Evolutionary conservation across 495 filamentous ascomycete species (phyloP).

Genomic region (Neurospora sp.): DNA sequence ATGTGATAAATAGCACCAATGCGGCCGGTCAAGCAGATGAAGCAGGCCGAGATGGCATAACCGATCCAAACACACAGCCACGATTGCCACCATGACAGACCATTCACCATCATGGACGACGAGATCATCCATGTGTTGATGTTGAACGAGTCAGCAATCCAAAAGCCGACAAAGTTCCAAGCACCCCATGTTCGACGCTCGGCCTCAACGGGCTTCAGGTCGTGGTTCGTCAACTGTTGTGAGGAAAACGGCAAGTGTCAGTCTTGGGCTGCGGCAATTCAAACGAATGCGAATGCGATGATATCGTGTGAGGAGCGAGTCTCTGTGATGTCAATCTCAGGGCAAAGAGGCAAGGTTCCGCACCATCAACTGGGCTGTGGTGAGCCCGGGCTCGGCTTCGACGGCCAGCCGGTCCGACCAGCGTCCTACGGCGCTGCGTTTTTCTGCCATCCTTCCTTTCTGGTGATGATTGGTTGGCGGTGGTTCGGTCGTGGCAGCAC

Average conservation of each 20-base stretch:
- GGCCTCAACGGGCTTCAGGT: constrained; percentile 84
- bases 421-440: constrained; percentile 9
- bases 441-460: constrained; percentile 2
- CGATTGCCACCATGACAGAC: constrained; percentile 91
- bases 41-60: constrained; percentile 64
- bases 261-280: background rate
- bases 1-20: constrained; percentile 89
- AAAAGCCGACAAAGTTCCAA: constrained; percentile 85
- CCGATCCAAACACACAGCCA: constrained; percentile 88
- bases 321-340: background rate
- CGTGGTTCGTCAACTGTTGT: constrained; percentile 65
- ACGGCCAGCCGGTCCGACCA: constrained; percentile 54
- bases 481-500: background rate
- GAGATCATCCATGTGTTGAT: constrained; percentile 99
- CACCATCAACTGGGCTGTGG: constrained; percentile 71
- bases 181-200: constrained; percentile 77
- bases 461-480: background rate
- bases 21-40: constrained; percentile 69
- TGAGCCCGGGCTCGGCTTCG: constrained; percentile 65
- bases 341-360: constrained; percentile 8
- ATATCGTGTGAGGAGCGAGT: background rate
- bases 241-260: constrained; percentile 3
- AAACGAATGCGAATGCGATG: background rate
- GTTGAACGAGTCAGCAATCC: constrained; percentile 92
- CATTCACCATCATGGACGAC: constrained; percentile 60